Evolutionary conservation across 176 grass and related monocot species (phyloP).

Genomic region (Elymus sibiricus): DNA sequence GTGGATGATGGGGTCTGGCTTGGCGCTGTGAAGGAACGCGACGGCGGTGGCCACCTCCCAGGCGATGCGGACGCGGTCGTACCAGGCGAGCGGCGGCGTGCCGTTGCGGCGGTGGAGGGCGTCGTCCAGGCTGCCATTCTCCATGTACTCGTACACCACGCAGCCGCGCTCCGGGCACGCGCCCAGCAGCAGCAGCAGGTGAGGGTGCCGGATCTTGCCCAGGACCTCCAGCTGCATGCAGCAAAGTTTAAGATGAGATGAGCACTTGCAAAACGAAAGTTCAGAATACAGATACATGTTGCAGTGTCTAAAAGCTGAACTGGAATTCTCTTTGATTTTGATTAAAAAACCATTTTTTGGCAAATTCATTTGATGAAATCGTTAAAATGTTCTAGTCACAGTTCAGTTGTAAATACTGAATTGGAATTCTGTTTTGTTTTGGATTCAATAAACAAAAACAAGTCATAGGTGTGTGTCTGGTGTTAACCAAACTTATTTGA

Average conservation of each 20-base stretch:
- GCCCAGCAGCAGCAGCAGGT: slow-evolving; percentile 77
- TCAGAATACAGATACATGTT: not conserved
- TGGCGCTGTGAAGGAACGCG: slow-evolving; percentile 81
- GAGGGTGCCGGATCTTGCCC: slow-evolving; percentile 76
- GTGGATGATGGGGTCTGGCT: slow-evolving; percentile 89
- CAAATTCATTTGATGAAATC: too few species aligned
- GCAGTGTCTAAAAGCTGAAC: not conserved
- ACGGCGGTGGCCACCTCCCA: slow-evolving; percentile 76
- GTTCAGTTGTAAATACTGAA: too few species aligned
- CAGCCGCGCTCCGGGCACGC: slow-evolving; percentile 84
- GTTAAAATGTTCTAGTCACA: too few species aligned
- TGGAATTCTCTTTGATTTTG: not conserved
- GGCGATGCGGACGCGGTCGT: slow-evolving; percentile 59
- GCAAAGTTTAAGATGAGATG: not conserved
- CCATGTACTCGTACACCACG: slow-evolving; percentile 68
- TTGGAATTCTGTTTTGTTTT: too few species aligned
- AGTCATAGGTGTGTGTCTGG: too few species aligned
- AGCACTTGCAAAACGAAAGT: not conserved
- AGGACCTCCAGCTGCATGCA: slow-evolving; percentile 84
- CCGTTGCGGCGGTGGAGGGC: slow-evolving; percentile 51
- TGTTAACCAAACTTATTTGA: too few species aligned
- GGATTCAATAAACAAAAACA: too few species aligned
- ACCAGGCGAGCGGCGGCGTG: slow-evolving; percentile 54
- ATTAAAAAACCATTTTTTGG: too few species aligned
- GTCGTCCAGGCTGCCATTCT: slow-evolving; percentile 84